Percentiles rank a stretch among this genome's conserved stretches.
Conservation (phyloP, 1,284 basidiomycete genomes). For the Mrakiaceae sp. region DNA sequence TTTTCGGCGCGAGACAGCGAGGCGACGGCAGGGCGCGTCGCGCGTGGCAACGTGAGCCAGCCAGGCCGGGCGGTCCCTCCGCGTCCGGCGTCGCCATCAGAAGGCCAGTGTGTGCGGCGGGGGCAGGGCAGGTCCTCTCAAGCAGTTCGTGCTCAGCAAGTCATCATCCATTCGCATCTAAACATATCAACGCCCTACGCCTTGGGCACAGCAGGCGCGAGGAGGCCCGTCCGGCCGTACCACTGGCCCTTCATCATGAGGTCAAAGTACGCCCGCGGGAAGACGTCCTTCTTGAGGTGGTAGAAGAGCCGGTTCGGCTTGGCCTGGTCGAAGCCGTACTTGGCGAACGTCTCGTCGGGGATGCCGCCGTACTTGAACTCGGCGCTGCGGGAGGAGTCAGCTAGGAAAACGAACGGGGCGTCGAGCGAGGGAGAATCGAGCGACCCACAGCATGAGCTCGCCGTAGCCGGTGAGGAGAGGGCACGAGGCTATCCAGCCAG, state of each 20-base stretch:
- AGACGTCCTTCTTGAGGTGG: conserved; percentile 79
- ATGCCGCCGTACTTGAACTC: conserved; percentile 73
- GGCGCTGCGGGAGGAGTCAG: conserved; percentile 47
- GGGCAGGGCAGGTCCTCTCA: too few species aligned
- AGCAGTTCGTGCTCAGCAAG: too few species aligned
- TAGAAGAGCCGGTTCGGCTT: conserved; percentile 60
- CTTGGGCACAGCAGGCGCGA: conserved; percentile 19
- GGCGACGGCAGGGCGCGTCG: background rate
- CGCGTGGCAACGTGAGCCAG: too few species aligned
- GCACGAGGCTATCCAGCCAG: background rate
- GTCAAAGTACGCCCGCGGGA: conserved; percentile 82
- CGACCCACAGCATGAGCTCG: conserved; percentile 12
- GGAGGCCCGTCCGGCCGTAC: conserved; percentile 33
- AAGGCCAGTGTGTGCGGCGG: too few species aligned
- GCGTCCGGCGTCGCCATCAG: too few species aligned
- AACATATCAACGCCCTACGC: too few species aligned
- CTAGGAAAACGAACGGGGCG: conserved; percentile 18
- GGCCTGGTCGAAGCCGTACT: conserved; percentile 54
- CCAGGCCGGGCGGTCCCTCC: too few species aligned
- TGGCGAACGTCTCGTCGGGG: conserved; percentile 74
- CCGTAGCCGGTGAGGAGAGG: conserved; percentile 33
- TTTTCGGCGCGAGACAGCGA: background rate
- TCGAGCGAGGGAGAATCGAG: background rate
- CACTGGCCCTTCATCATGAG: conserved; percentile 54
- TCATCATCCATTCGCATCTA: too few species aligned